Conservation (phyloP, 2,329 filamentous ascomycete species). For the Epicoccum nigrum region DNA sequence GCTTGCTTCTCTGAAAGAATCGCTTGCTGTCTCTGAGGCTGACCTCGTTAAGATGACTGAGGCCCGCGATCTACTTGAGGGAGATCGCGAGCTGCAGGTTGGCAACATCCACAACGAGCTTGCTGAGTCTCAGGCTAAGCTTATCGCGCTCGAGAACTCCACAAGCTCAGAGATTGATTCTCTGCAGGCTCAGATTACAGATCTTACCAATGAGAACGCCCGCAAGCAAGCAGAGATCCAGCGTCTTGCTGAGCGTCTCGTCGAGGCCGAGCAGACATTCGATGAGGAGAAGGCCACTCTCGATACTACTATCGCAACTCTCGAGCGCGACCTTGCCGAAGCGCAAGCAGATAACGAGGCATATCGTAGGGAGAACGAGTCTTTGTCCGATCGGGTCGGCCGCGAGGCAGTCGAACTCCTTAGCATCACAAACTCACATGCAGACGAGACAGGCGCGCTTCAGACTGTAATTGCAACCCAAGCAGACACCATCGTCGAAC, state of each 20-base stretch:
- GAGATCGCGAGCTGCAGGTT: conserved; percentile 43
- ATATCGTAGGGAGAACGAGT: conserved; percentile 36
- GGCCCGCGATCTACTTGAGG: conserved; percentile 41
- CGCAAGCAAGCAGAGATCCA: conserved; percentile 49
- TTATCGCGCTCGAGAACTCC: conserved; percentile 38
- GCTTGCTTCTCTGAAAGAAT: conserved; percentile 43
- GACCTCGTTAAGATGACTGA: conserved; percentile 32
- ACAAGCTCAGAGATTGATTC: conserved; percentile 40
- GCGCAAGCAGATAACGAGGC: conserved; percentile 33
- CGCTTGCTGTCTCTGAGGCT: conserved; percentile 36
- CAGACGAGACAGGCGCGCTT: conserved; percentile 43
- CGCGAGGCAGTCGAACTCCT: conserved; percentile 38
- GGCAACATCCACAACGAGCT: conserved; percentile 45
- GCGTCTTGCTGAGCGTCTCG: conserved; percentile 37
- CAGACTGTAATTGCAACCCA: conserved; percentile 46
- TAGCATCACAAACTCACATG: conserved; percentile 35
- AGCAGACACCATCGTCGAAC: conserved; percentile 46
- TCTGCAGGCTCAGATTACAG: conserved; percentile 47
- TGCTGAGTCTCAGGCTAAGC: conserved; percentile 38
- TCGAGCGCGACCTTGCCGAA: conserved; percentile 29
- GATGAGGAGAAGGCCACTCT: conserved; percentile 35
- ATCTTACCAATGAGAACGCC: conserved; percentile 49
- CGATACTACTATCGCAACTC: conserved; percentile 28
- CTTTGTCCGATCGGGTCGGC: conserved; percentile 37
- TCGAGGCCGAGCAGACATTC: conserved; percentile 34